Evolutionary conservation across 495 filamentous ascomycete species (phyloP).

Genomic region (Talaromyces nanjingensis): DNA sequence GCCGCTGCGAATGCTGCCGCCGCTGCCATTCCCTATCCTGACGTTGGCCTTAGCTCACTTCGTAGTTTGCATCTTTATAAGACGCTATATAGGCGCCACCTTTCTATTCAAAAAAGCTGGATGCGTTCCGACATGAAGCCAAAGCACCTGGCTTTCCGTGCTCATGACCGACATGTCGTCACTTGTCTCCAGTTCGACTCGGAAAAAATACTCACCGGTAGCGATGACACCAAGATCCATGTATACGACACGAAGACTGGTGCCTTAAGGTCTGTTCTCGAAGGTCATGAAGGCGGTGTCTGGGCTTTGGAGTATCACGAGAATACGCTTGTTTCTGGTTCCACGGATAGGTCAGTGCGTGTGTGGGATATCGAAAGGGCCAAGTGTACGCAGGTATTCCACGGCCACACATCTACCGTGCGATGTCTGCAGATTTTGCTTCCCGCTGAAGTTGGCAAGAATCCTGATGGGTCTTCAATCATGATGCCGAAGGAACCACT

Average conservation of each 20-base stretch:
- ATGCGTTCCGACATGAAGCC: slow-evolving; percentile 78
- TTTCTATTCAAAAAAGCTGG: slow-evolving; percentile 85
- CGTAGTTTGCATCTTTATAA: slow-evolving; percentile 89
- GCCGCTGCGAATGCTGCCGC: slow-evolving; percentile 78
- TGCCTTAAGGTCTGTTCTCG: slow-evolving; percentile 69
- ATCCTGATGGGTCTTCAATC: slow-evolving; percentile 63
- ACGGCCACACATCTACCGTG: slow-evolving; percentile 95
- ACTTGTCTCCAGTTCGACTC: slow-evolving; percentile 97
- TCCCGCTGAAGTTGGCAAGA: slow-evolving; percentile 69
- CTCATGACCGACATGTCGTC: slow-evolving; percentile 92
- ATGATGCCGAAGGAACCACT: slow-evolving; percentile 89
- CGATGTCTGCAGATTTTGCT: slow-evolving; percentile 92
- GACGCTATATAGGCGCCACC: slow-evolving; percentile 86
- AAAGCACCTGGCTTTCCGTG: slow-evolving; percentile 91
- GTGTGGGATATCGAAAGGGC: slow-evolving; percentile 97
- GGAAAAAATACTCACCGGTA: slow-evolving; percentile 96
- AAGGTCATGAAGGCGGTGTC: slow-evolving; percentile 94
- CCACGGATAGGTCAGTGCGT: slow-evolving; percentile 89
- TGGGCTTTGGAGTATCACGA: slow-evolving; percentile 97
- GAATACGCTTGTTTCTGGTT: slow-evolving; percentile 91
- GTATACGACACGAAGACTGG: slow-evolving; percentile 98
- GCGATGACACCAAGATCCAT: slow-evolving; percentile 96
- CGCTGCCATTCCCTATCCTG: slow-evolving; percentile 71
- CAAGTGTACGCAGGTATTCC: slow-evolving; percentile 87
- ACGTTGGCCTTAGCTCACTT: slow-evolving; percentile 69